phyloP scores from a whole-genome alignment of 148 eudicot species.

The Chenopodium suecicum region DNA sequence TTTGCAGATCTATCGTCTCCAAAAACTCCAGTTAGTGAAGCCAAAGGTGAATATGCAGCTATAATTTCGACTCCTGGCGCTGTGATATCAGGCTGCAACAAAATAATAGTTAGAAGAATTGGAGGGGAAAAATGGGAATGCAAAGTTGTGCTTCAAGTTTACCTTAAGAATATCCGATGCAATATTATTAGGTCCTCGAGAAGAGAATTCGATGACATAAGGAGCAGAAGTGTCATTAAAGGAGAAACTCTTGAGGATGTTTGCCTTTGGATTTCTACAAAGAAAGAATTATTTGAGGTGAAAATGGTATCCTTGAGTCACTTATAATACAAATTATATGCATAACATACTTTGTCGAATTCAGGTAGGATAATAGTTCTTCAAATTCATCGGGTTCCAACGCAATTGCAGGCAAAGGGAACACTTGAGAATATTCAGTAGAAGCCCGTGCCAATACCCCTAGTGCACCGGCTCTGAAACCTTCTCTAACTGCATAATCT shows the following conservation, averaged over 20 bases:
- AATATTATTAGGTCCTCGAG: constrained; percentile 36
- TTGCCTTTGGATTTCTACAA: constrained; percentile 25
- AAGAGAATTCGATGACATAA: constrained; percentile 32
- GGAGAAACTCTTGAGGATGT: constrained; percentile 32
- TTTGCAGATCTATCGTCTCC: constrained; percentile 30
- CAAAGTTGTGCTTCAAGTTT: neutral
- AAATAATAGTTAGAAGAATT: neutral
- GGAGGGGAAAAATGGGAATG: too few relatives aligned
- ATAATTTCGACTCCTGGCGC: constrained; percentile 70
- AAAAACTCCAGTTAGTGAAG: neutral
- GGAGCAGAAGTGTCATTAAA: constrained; percentile 36
- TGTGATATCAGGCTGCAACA: constrained; percentile 58
- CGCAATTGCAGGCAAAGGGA: too few relatives aligned
- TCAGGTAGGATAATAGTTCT: too few relatives aligned
- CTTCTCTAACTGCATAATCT: neutral
- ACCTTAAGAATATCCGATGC: constrained; percentile 20
- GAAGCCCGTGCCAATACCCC: constrained; percentile 10
- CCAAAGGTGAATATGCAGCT: constrained; percentile 33
- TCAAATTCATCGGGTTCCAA: too few relatives aligned
- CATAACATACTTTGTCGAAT: too few relatives aligned
- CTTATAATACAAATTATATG: too few relatives aligned
- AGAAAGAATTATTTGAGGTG: too few relatives aligned
- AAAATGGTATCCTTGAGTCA: neutral
- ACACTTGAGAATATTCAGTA: too few relatives aligned
- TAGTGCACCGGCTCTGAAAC: constrained; percentile 18